These are phyloP conservation scores for Panaeolus cyanescens DNA, from an alignment of 768 basidiomycete species.

Conservation along the genomic window DNA sequence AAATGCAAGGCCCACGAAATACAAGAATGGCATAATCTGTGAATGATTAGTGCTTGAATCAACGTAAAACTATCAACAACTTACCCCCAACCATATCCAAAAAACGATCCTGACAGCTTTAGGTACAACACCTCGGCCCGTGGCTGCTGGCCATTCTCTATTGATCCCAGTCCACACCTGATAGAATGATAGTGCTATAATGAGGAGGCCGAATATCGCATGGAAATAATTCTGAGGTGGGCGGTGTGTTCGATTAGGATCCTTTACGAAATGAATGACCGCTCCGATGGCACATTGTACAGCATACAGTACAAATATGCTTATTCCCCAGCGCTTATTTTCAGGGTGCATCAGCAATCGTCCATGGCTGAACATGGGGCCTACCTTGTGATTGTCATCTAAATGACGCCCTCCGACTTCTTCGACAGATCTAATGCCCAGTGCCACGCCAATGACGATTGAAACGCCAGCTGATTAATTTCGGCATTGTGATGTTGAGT, in stretches of 20 bases:
- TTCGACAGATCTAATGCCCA: constrained; percentile 42
- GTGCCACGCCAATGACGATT: constrained; percentile 43
- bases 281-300: constrained; percentile 52
- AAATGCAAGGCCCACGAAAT: constrained; percentile 41
- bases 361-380: background rate
- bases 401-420: constrained; percentile 37
- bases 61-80: constrained; percentile 18
- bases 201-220: constrained; percentile 51
- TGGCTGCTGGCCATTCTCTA: constrained; percentile 49
- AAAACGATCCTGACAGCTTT: constrained; percentile 40
- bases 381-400: constrained; percentile 51
- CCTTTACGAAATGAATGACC: constrained; percentile 56
- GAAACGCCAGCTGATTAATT: constrained; percentile 39
- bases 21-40: constrained; percentile 46
- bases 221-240: constrained; percentile 62
- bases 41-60: constrained; percentile 5
- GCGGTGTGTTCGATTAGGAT: constrained; percentile 32
- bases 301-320: constrained; percentile 50
- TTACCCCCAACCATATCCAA: constrained; percentile 50
- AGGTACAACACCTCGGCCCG: constrained; percentile 41
- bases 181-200: constrained; percentile 50
- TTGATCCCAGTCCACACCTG: constrained; percentile 50
- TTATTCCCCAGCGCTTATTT: constrained; percentile 48
- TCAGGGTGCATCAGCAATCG: background rate
- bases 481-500: constrained; percentile 13